Base-by-base conservation (phyloP, 352 stramenopile genomes). In the Ophiocytium majus region DNA sequence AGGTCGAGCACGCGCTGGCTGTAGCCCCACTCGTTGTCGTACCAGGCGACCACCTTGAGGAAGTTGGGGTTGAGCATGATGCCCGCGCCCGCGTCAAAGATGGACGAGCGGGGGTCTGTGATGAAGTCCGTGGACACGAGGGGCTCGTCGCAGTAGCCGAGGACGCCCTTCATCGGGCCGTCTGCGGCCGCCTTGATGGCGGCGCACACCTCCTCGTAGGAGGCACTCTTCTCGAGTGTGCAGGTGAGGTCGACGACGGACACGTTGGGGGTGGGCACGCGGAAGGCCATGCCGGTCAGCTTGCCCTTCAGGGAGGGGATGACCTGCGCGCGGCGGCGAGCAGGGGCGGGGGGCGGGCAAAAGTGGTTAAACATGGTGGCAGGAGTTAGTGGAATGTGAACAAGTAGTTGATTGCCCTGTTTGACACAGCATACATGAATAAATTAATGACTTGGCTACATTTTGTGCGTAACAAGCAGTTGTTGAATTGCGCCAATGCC, bases 11-110 rank as follows among this genome's bases (percentile, higher is more conserved):
- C 83, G 17, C 86, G 84, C 66, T 85, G 78, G 63, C 92, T 98
- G 95, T 99, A 99, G 86, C 97, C 97, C 92, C 95, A 98, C 91
- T 99, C 97, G 93, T 99, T 99, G 93, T 99, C 97, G 90, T 99
- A 99, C 96, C 96, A 99, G 84, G 95, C 97, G 79, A 99, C 94
- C 86, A 99, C 93, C 95, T 99, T 99, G 83, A 99, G 95, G 89
- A 99, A 99, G 90, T 97, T 93, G 83, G 96, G 93, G 88, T 97
- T 98, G 85, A 99, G 93, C 85, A 96, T 97, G 90, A 99, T 99
- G 86, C 96, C 95, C 71, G 97, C 96, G 83, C 93, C 90, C 28
- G 96, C 95, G 90, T 99, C 97, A 85, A 99, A 99, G 93, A 99
- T 98, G 86, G 94, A 98, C 74, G 96, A 99, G 86, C 93, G 93